phyloP scores from a whole-genome alignment of 2,329 filamentous ascomycete genomes.

The Trichoderma semiorbis region DNA sequence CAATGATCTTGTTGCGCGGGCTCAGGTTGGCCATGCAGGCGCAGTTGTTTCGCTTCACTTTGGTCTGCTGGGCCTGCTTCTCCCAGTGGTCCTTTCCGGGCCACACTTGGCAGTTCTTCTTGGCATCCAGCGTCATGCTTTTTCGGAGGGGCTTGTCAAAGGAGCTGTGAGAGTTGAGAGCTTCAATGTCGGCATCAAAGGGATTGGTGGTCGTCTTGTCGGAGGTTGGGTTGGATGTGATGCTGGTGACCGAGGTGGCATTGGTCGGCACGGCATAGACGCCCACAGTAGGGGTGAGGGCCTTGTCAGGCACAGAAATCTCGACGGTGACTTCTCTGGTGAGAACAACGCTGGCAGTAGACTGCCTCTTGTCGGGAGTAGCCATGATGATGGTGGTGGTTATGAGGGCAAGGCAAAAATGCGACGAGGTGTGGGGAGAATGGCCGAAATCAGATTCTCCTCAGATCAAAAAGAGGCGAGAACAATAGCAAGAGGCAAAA shows the following conservation, averaged over 20 bases:
- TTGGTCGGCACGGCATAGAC: slow-evolving; percentile 23
- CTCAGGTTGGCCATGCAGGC: slow-evolving; percentile 52
- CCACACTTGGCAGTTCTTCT: slow-evolving; percentile 55
- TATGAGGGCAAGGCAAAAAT: not conserved
- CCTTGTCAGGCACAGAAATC: slow-evolving; percentile 20
- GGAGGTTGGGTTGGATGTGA: slow-evolving; percentile 44
- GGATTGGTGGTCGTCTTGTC: slow-evolving; percentile 42
- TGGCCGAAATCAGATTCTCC: not conserved
- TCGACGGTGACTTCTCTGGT: slow-evolving; percentile 9
- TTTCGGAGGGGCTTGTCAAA: slow-evolving; percentile 31
- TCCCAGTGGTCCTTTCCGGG: slow-evolving; percentile 59
- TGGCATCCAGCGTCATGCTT: slow-evolving; percentile 30
- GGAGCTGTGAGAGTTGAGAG: slow-evolving; percentile 42
- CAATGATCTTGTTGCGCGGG: slow-evolving; percentile 51
- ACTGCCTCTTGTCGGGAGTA: slow-evolving; percentile 7
- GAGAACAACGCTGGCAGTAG: slow-evolving; percentile 9
- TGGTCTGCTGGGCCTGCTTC: slow-evolving; percentile 55
- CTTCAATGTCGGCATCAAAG: slow-evolving; percentile 58
- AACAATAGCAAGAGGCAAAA: not conserved
- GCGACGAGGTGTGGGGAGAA: not conserved
- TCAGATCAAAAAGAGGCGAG: not conserved
- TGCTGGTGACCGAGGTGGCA: slow-evolving; percentile 32
- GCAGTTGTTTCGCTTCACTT: slow-evolving; percentile 47
- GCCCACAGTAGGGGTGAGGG: slow-evolving; percentile 27
- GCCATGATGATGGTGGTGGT: not conserved